Conservation (phyloP, 75 land plant species). For the Cryptomeria japonica region DNA sequence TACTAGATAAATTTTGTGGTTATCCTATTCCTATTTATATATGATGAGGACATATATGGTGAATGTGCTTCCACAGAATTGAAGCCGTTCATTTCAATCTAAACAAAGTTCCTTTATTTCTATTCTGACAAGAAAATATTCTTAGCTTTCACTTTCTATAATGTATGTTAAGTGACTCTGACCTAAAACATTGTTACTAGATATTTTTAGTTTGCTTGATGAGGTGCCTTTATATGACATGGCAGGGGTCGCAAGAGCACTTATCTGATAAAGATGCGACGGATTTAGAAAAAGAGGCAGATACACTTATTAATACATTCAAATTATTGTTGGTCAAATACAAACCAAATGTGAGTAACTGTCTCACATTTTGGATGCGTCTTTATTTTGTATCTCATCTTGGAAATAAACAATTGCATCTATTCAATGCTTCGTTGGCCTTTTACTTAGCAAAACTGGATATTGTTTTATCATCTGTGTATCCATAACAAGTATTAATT, state of each 20-base stretch:
- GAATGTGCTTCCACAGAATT: background rate
- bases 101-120: background rate
- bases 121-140: background rate
- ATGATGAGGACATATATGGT: background rate
- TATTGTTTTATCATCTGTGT: background rate
- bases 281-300: background rate
- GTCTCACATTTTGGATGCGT: background rate
- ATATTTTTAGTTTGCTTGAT: background rate
- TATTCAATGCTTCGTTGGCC: background rate
- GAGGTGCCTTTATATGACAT: background rate
- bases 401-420: background rate
- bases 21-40: background rate
- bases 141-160: background rate
- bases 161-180: background rate
- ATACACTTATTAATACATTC: background rate
- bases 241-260: background rate
- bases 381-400: background rate
- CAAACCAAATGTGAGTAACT: constrained; percentile 7
- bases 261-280: background rate
- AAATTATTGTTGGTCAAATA: background rate
- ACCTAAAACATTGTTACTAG: background rate
- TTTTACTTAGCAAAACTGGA: background rate
- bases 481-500: background rate
- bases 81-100: background rate
- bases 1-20: background rate